Base-by-base conservation (phyloP, 2,329 filamentous ascomycete genomes). In the Zymoseptoria brevis region DNA sequence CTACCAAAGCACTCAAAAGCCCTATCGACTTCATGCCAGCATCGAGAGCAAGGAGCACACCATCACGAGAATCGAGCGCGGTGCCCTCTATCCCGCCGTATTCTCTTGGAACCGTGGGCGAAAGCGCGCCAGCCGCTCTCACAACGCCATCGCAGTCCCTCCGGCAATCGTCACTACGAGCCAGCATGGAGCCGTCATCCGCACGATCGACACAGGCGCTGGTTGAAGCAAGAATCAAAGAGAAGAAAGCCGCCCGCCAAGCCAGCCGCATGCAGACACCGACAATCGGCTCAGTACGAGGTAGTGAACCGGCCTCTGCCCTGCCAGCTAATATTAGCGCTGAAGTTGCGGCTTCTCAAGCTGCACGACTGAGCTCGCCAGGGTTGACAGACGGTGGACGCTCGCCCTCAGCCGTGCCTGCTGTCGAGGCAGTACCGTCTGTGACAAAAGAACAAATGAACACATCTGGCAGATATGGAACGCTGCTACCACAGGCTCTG, bases 331-430 rank as follows among this genome's bases (percentile, higher is more conserved):
- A 57, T 11, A 56, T 68, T 2, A 62, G 59, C 9, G 64, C 60
- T 19, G 66, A 66, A 55, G 53, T 64, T 21, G 58, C 62, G 55
- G 62, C 61, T 50, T 57, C 64, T 41, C 49, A 59, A 50, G 57
- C 55, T 21, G 54, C 50, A 1, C 59, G 62, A 19, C 19, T 59
- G 26, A 60, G 56, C 4, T 63, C 66, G 5, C 60, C 65, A 13
- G 55, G 22, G 6, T 54, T 56, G 41, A 62, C 61, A 19, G 62
- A 67, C 30, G 64, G 65, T 26, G 60, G 35, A 11, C 65, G 72
- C 9, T 74, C 72, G 4, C 72, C 72, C 8, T 74, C 71, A 2
- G 66, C 65, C 9, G 64, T 74, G 5, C 71, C 72, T 19, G 68
- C 71, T 21, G 63, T 66, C 1, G 66, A 69, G 55, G 64, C 67